Conservation (phyloP, 1,284 basidiomycete species). For the Anthracocystis walkeri region DNA sequence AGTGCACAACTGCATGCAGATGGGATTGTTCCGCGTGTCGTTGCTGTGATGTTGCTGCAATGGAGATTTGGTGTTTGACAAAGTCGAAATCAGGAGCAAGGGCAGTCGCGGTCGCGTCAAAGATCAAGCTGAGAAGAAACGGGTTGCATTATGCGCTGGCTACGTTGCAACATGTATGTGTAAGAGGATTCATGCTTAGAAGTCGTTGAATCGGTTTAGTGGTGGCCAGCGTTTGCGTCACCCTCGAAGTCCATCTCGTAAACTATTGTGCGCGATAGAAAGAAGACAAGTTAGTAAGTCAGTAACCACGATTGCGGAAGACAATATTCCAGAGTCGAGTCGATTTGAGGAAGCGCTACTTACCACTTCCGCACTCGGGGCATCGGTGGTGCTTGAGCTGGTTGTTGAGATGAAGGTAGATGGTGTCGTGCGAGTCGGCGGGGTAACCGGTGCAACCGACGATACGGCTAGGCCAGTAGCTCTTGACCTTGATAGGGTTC, state of each 20-base stretch:
- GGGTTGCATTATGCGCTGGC: slow-evolving; percentile 30
- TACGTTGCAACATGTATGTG: slow-evolving; percentile 17
- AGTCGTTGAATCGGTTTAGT: slow-evolving; percentile 35
- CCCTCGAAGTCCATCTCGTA: slow-evolving; percentile 62
- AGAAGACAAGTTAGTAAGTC: not conserved
- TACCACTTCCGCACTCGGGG: slow-evolving; percentile 68
- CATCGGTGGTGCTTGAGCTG: slow-evolving; percentile 64
- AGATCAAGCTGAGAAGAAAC: slow-evolving; percentile 22
- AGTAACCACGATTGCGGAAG: not conserved
- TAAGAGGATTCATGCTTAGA: not conserved
- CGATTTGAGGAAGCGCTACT: slow-evolving; percentile 20
- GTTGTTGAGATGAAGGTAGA: slow-evolving; percentile 64
- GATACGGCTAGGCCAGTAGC: slow-evolving; percentile 72
- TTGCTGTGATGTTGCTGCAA: too few species aligned
- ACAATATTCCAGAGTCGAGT: too few species aligned
- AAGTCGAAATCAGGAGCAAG: not conserved
- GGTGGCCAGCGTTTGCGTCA: slow-evolving; percentile 52
- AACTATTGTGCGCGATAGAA: slow-evolving; percentile 32
- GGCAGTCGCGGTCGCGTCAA: not conserved
- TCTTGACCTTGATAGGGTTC: slow-evolving; percentile 88
- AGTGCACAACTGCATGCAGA: too few species aligned
- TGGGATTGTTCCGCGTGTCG: too few species aligned
- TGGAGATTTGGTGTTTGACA: not conserved
- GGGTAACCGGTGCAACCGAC: slow-evolving; percentile 68
- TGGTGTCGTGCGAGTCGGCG: slow-evolving; percentile 67